Conservation (phyloP, 2,329 filamentous ascomycete genomes). For the Verticillium klebahnii region DNA sequence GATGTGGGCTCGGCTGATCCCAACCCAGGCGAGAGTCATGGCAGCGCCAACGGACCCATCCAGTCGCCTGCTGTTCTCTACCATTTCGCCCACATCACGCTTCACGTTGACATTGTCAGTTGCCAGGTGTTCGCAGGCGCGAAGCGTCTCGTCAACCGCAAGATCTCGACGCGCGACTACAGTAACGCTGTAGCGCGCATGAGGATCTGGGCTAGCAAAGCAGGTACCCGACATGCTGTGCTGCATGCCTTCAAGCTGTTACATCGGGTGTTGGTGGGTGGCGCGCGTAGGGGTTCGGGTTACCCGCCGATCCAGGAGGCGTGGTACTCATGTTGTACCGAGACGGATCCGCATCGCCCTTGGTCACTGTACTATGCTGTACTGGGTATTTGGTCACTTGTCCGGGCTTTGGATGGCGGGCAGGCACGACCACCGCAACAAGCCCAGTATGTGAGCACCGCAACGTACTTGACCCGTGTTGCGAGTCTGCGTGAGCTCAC, state of each 20-base stretch:
- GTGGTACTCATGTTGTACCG: conserved; percentile 69
- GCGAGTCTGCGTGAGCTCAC: conserved; percentile 67
- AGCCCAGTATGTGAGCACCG: conserved; percentile 25
- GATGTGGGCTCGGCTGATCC: conserved; percentile 43
- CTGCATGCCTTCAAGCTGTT: conserved; percentile 82
- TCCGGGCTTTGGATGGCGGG: conserved; percentile 64
- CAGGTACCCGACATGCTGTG: conserved; percentile 73
- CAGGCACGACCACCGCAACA: conserved; percentile 6
- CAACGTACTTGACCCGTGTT: conserved; percentile 52
- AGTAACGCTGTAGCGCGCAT: conserved; percentile 69
- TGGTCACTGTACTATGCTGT: conserved; percentile 90
- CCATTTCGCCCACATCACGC: conserved; percentile 82
- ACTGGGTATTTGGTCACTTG: conserved; percentile 83
- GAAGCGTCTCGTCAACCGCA: conserved; percentile 69
- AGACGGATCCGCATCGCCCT: conserved; percentile 77
- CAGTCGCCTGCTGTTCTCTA: conserved; percentile 78
- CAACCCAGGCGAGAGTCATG: conserved; percentile 2
- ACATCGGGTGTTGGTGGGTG: conserved; percentile 63
- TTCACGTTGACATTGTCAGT: conserved; percentile 84
- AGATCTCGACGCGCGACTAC: conserved; percentile 73
- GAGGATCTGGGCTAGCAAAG: conserved; percentile 71
- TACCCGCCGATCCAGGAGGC: conserved; percentile 20
- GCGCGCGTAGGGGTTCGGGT: conserved; percentile 26
- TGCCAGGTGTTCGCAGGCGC: conserved; percentile 86
- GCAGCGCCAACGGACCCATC: conserved; percentile 55